phyloP scores from a whole-genome alignment of 805 yeast species.

The Wickerhamomyces strasburgensis region DNA sequence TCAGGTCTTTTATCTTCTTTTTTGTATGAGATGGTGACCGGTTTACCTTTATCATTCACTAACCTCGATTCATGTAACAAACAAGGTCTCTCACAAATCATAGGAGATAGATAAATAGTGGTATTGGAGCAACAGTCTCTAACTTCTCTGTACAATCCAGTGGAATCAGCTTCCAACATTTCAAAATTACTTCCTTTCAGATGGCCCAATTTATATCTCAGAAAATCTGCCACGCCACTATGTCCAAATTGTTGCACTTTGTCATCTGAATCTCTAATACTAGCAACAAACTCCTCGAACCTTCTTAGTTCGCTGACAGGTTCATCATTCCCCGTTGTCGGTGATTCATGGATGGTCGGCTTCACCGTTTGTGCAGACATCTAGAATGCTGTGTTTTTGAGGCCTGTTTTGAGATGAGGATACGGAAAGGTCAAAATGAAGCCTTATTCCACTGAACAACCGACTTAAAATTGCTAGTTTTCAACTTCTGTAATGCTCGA shows the following conservation, averaged over 20 bases:
- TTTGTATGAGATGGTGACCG: constrained; percentile 18
- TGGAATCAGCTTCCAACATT: constrained; percentile 6
- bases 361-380: background rate
- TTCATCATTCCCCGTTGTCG: background rate
- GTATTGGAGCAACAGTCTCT: constrained; percentile 19
- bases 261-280: constrained; percentile 10
- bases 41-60: constrained; percentile 20
- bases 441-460: no score
- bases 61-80: constrained; percentile 17
- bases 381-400: background rate
- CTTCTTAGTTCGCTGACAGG: constrained; percentile 5
- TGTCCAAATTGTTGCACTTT: constrained; percentile 10
- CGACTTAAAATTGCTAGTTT: no score
- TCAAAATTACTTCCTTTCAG: constrained; percentile 19
- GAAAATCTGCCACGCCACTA: constrained; percentile 20
- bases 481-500: no score
- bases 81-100: constrained; percentile 19
- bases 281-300: constrained; percentile 13
- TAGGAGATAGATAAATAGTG: constrained; percentile 17
- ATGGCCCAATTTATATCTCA: constrained; percentile 20
- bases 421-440: no score
- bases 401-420: no score
- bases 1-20: constrained; percentile 12
- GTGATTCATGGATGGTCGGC: background rate
- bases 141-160: constrained; percentile 18